Percentiles rank a stretch among this genome's conserved stretches.
These are phyloP conservation scores for Acacia crassicarpa DNA, from an alignment of 306 rosid species.

Conservation along the genomic window DNA sequence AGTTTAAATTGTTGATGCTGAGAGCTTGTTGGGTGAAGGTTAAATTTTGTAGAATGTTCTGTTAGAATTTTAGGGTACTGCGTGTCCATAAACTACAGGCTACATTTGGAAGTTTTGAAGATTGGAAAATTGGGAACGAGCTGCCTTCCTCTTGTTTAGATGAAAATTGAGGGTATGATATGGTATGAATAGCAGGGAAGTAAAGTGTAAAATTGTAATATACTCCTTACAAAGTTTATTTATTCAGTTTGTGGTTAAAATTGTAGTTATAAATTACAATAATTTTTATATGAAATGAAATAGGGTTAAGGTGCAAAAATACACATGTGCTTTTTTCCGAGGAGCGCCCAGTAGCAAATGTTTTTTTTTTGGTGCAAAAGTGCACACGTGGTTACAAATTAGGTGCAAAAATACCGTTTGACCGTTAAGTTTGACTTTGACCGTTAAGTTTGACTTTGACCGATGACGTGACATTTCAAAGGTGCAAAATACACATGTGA, in stretches of 20 bases:
- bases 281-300: neutral
- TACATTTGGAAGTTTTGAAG: neutral
- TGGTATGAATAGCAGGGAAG: neutral
- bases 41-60: neutral
- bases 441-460: no score
- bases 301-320: no score
- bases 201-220: neutral
- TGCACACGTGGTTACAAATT: no score
- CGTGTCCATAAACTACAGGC: neutral
- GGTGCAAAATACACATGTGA: no score
- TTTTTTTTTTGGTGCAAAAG: no score
- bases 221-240: neutral
- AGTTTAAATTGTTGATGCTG: neutral
- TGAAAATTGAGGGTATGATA: neutral
- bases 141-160: neutral
- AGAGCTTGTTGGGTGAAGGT: neutral
- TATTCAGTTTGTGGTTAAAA: neutral
- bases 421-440: no score
- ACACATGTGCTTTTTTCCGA: no score
- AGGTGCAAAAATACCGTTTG: no score
- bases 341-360: no score
- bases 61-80: neutral
- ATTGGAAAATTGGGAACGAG: neutral
- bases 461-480: no score
- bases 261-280: neutral